Base-by-base conservation (phyloP, 305 asterid genomes). In the Fraxinus sp. region DNA sequence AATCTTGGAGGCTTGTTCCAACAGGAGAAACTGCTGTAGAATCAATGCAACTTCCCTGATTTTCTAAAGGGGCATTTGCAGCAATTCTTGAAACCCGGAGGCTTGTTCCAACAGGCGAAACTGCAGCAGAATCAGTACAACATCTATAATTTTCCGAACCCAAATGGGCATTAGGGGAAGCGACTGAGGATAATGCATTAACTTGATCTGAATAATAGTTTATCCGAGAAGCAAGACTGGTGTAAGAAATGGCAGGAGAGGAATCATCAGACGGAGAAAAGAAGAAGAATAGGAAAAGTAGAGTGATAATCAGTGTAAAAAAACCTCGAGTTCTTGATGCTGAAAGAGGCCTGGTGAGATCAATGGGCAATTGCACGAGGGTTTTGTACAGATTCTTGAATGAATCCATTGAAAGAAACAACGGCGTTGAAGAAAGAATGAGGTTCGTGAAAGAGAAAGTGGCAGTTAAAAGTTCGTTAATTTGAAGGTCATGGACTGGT, bases 331-430 rank as follows among this genome's bases (percentile, higher is more conserved):
- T 41, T 70, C n/a, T 84, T 74, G 92, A 81, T 70, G 80, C 74
- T 35, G 86, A 79, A 26, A 49, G 79, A 76, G 78, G 71, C 28
- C 74, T 59, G 7, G 41, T 36, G 80, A 78, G 20, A 73, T 64
- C 85, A 84, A 80, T 88, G 79, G 85, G 80, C 11, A 78, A 80
- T 26, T 59, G 81, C 18, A 72, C 24, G 82, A 74, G 20, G 20
- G 30, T 41, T 44, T 20, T n/a, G 75, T 32, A 78, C 22, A 71
- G 39, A 37, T 85, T 89, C 88, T 82, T 86, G 86, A 78, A 68
- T 57, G 87, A 85, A 77, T 86, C 87, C 92, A 90, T 90, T 81
- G 79, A 62, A 26, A n/a, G 83, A 78, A 66, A 66, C 3, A 22
- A 32, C 73, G 78, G 78, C 83, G 10, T 82, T 86, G 80, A 74